Percentiles rank a stretch among this genome's conserved stretches.
phyloP scores from a whole-genome alignment of 495 filamentous ascomycete genomes.

The Polyplosphaeria fusca region DNA sequence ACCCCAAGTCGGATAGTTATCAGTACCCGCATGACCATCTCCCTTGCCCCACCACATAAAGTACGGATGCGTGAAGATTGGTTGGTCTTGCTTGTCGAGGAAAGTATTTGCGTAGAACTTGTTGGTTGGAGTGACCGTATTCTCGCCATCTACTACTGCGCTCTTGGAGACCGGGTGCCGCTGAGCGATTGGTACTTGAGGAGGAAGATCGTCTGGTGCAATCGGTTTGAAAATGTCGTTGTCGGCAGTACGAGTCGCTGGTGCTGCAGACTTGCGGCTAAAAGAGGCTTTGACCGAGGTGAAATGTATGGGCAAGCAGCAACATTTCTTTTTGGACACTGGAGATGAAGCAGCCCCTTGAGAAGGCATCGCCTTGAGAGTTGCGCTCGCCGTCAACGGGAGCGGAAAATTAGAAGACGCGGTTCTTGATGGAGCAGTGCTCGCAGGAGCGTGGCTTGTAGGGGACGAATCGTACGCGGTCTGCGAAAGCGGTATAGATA shows the following conservation, averaged over 20 bases:
- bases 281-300: too few relatives aligned
- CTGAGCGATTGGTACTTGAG: slow-evolving; percentile 13
- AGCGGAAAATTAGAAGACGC: too few relatives aligned
- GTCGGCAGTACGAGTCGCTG: background rate
- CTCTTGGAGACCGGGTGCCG: slow-evolving; percentile 17
- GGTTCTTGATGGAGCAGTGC: too few relatives aligned
- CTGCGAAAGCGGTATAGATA: too few relatives aligned
- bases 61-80: slow-evolving; percentile 83
- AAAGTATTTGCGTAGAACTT: slow-evolving; percentile 94
- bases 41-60: slow-evolving; percentile 74
- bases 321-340: too few relatives aligned
- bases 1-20: slow-evolving; percentile 59
- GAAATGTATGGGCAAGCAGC: too few relatives aligned
- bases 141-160: slow-evolving; percentile 12
- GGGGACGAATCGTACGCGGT: too few relatives aligned
- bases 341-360: too few relatives aligned
- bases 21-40: slow-evolving; percentile 47
- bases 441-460: too few relatives aligned
- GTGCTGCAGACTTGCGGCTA: too few relatives aligned
- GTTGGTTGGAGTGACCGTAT: slow-evolving; percentile 55
- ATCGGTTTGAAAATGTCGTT: slow-evolving; percentile 28
- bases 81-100: slow-evolving; percentile 65
- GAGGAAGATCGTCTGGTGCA: slow-evolving; percentile 11
- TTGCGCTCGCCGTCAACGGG: too few relatives aligned
- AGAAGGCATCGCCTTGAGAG: too few relatives aligned